Base-by-base conservation (phyloP, 2,329 filamentous ascomycete genomes). In the Zasmidium angulare region DNA sequence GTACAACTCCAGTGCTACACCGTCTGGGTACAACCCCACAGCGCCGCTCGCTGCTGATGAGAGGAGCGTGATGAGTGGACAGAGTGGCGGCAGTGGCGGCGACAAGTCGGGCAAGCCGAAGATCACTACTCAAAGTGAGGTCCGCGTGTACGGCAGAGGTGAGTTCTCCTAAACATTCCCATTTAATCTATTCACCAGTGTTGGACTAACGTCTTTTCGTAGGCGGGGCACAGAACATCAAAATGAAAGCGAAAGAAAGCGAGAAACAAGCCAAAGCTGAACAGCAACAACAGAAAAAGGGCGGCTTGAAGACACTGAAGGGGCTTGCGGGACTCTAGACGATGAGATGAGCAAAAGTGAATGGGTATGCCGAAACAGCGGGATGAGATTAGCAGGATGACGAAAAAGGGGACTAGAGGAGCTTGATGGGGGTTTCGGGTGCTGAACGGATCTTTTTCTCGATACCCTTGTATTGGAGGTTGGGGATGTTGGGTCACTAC, bases 101-200 rank as follows among this genome's bases (percentile, higher is more conserved):
- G 76, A 52, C 26, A 50, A 60, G 7, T 59, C 59, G 55, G 66
- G 74, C 53, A 79, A 77, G 65, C 73, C 76, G 11, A 83, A 78
- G 66, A 78, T 80, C 55, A 77, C 76, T 47, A 70, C 77, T 11
- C 78, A 78, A 55, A 79, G 78, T 56, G 79, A 84, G 64, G 73
- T 81, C 19, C 74, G 83, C 56, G 75, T 83, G 21, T 83, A 81
- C 67, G 82, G 83, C 51, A 75, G 83, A 77, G 83, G 83, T 84
- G 66, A 75, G 80, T 76, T 29, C 7, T 9, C 49, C 50, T n/a
- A 19, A 20, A 52, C n/a, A 23, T 23, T 10, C 46, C 4, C 50
- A 29, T 10, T 19, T 20, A 23, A n/a, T n/a, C 6, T 14, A 23
- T 10, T 22, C 20, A 7, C 17, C 19, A 31, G 23, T 64, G 58